Percentiles rank a stretch among this genome's conserved stretches.
Evolutionary conservation across 208 protist species (phyloP).

Genomic region (Acanthamoeba castellanii): DNA sequence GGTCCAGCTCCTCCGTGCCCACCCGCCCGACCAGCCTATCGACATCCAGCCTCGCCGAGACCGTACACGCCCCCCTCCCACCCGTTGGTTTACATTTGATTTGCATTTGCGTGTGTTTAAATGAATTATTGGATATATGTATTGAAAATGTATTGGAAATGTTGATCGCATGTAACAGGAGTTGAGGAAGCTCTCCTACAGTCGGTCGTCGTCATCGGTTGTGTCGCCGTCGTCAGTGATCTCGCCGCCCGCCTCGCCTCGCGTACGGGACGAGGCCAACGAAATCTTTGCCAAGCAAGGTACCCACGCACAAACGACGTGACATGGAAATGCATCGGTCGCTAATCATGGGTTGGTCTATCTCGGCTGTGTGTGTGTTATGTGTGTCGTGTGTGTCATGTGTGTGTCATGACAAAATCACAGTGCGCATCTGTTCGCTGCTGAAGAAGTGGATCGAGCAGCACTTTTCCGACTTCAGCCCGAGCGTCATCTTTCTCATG

Average conservation of each 20-base stretch:
- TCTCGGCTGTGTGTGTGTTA: neutral
- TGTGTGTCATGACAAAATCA: neutral
- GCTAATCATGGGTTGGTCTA: too few species aligned
- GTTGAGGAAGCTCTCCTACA: too few species aligned
- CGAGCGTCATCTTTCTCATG: neutral
- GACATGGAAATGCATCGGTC: too few species aligned
- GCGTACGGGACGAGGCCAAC: neutral
- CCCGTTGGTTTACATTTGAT: too few species aligned
- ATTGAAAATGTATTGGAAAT: too few species aligned
- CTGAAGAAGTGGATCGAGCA: conserved; percentile 53
- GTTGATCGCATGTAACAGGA: too few species aligned
- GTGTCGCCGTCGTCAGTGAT: neutral
- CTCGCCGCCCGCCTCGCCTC: neutral
- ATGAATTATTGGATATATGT: too few species aligned
- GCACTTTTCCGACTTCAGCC: conserved; percentile 37
- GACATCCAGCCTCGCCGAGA: neutral
- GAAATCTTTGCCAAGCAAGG: conserved; percentile 62
- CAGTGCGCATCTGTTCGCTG: conserved; percentile 23
- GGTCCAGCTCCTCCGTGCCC: too few species aligned
- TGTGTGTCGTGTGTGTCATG: neutral
- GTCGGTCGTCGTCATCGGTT: too few species aligned
- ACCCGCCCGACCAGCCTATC: neutral
- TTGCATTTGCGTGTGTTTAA: too few species aligned
- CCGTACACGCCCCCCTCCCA: neutral
- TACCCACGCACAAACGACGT: neutral